phyloP scores from a whole-genome alignment of 2,329 filamentous ascomycete species.

The Cercospora citrullina region DNA sequence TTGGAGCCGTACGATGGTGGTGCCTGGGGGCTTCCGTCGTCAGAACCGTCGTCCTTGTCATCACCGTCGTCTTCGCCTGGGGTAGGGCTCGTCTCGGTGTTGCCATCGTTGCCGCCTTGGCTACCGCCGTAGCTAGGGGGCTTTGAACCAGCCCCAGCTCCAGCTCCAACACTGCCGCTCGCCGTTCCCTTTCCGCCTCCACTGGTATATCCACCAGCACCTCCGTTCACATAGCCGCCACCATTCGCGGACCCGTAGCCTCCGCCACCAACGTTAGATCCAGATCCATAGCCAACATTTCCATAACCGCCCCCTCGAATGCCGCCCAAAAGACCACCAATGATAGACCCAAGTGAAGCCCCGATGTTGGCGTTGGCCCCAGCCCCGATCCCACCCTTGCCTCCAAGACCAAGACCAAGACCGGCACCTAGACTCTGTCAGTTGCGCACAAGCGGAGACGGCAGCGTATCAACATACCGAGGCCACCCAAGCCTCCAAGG shows the following conservation, averaged over 20 bases:
- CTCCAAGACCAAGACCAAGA: background rate
- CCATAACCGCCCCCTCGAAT: background rate
- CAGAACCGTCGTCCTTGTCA: background rate
- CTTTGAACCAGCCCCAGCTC: background rate
- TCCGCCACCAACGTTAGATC: background rate
- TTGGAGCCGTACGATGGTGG: conserved; percentile 5
- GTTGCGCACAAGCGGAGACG: background rate
- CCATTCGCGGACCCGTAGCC: background rate
- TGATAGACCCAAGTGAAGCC: background rate
- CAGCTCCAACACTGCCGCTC: background rate
- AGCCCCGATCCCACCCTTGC: background rate
- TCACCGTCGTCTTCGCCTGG: background rate
- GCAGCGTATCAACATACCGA: background rate
- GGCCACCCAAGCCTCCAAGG: background rate
- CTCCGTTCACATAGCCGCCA: too few species aligned
- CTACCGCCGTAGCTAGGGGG: background rate
- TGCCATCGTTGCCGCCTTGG: background rate
- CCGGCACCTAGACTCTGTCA: background rate
- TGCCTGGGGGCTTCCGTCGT: background rate
- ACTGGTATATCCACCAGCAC: too few species aligned
- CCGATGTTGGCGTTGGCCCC: background rate
- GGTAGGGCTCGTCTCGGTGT: background rate
- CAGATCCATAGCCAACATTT: too few species aligned
- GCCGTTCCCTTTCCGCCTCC: too few species aligned
- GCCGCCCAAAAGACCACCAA: background rate